Evolutionary conservation across 2,329 filamentous ascomycete species (phyloP), one percentile per base, ranked within the genome.

Genomic region (Penicillium sp.): DNA sequence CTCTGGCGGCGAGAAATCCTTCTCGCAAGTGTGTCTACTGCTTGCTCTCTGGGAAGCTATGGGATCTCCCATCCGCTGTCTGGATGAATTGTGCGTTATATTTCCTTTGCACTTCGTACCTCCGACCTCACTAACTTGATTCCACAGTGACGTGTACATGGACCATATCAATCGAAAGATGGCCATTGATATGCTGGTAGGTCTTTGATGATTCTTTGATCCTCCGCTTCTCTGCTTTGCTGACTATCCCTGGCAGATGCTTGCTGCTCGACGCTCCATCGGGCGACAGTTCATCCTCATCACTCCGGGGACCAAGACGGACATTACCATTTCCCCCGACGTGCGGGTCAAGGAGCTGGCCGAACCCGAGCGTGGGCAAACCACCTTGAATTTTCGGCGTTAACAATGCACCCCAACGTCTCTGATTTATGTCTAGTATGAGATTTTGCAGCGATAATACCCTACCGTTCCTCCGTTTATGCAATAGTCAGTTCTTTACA

Each of bases 41-140:
- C 80, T 99, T 28, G 85, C 91, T 2, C 87, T 99, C 16, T 99
- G 94, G 94, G 94, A 99, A 68, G 92, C 94, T 27, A 99, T 99
- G 87, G 92, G 94, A 10, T 95, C 91, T 16, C 92, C 92, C 0
- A 87, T 99, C 54, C 85, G 94, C 48, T 99, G 94, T 66, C 79
- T 99, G 48, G 94, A 99, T 72, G 94, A 99, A 73, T 99, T 97
- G 79, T 81, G 69, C 60, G 77, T 73, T 13, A 39, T 33, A 28
- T 14, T 20, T 14, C 20, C 27, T n/a, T 6, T 22, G 31, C 9
- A 14, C 11, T 13, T 24, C 8, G 14, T 24, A 8, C 44, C 1
- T 13, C 9, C 10, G 35, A 14, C 35, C 18, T 51, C 47, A 22
- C 46, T 65, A 60, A 69, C 46, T 28, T 41, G 50, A 25, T 39